Conservation (phyloP, 345 rosid species). For the Passiflora organensis region DNA sequence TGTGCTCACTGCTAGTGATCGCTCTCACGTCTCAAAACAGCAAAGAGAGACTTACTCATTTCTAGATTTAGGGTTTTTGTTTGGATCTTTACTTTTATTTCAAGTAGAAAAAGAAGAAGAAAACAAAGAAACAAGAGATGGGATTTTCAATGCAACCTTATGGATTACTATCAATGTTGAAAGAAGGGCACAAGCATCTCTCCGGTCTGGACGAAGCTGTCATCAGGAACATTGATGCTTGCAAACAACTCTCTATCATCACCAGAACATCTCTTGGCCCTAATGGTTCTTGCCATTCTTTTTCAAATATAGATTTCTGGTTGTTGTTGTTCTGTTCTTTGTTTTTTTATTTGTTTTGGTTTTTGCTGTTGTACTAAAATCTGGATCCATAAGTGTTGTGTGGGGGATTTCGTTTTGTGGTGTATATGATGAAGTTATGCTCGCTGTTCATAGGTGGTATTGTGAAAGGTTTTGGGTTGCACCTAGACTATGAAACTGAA, state of each 20-base stretch:
- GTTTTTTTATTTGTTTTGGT: neutral
- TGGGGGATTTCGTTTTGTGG: too few relatives aligned
- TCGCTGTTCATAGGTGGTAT: too few relatives aligned
- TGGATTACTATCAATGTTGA: constrained; percentile 88
- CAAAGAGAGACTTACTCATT: too few relatives aligned
- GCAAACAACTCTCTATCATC: constrained; percentile 88
- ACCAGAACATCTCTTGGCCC: constrained; percentile 99
- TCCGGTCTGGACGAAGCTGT: constrained; percentile 98
- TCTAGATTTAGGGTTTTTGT: neutral
- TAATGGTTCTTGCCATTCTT: constrained; percentile 66
- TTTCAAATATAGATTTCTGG: neutral
- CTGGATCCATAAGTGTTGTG: neutral
- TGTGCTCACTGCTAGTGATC: too few relatives aligned
- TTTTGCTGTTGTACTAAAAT: neutral
- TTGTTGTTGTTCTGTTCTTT: neutral
- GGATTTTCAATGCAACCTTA: constrained; percentile 82
- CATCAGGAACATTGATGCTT: constrained; percentile 90
- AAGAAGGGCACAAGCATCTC: constrained; percentile 93
- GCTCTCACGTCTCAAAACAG: too few relatives aligned
- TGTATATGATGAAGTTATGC: too few relatives aligned
- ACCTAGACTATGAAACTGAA: neutral
- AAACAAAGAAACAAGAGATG: constrained; percentile 42
- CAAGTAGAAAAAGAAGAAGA: too few relatives aligned
- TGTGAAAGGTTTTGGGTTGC: neutral
- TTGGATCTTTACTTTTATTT: neutral